Percentiles rank a stretch among this genome's conserved stretches.
These are phyloP conservation scores for Wickerhamomyces sp. DNA, from an alignment of 1,139 yeast genomes.

Conservation along the genomic window DNA sequence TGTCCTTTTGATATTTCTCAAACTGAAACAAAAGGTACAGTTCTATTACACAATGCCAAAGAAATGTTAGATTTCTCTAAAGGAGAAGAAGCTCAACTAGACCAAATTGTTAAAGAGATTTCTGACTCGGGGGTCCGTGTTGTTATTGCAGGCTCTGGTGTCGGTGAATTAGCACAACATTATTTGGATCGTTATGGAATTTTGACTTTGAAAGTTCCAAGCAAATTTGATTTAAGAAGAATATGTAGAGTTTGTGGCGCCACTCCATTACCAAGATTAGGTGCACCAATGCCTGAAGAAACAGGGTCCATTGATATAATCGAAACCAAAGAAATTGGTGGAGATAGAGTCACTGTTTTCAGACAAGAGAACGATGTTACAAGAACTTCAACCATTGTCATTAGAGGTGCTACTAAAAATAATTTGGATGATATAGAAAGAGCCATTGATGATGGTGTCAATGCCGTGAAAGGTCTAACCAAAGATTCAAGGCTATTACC, in stretches of 20 bases:
- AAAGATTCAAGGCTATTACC: constrained; percentile 70
- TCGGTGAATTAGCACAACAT: constrained; percentile 91
- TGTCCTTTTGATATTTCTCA: constrained; percentile 92
- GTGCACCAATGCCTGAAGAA: constrained; percentile 95
- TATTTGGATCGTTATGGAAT: constrained; percentile 85
- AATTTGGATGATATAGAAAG: constrained; percentile 91
- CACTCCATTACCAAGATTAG: constrained; percentile 89
- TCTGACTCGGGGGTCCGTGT: constrained; percentile 82
- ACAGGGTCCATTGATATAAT: constrained; percentile 84
- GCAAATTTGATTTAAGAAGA: constrained; percentile 91
- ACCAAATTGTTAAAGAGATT: constrained; percentile 79
- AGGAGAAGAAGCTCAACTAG: constrained; percentile 95
- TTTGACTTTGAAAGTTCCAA: constrained; percentile 82
- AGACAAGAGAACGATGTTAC: constrained; percentile 67
- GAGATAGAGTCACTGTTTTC: constrained; percentile 93
- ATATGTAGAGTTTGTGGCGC: constrained; percentile 97
- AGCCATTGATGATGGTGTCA: constrained; percentile 95
- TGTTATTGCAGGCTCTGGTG: constrained; percentile 86
- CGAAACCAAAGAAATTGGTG: constrained; percentile 93
- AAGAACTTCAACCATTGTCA: constrained; percentile 84
- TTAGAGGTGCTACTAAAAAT: constrained; percentile 98
- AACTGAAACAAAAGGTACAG: constrained; percentile 97
- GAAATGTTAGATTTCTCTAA: constrained; percentile 95
- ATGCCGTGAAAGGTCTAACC: constrained; percentile 83
- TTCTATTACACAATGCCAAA: constrained; percentile 87